These are phyloP conservation scores for Saxophila tyrrhenica DNA, from an alignment of 495 filamentous ascomycete species.

Conservation along the genomic window DNA sequence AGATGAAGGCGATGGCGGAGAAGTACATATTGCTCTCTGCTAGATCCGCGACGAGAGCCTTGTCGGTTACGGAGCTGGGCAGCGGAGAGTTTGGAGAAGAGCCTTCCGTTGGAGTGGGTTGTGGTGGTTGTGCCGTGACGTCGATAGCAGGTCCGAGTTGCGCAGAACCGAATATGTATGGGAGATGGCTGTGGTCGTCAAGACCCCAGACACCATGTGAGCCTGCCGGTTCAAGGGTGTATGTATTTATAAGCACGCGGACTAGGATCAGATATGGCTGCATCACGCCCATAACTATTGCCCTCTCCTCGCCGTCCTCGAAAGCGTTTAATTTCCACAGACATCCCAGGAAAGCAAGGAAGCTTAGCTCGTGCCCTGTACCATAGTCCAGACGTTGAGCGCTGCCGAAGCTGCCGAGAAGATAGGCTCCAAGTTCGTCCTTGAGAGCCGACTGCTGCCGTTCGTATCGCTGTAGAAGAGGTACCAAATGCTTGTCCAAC, in stretches of 20 bases:
- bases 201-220: slow-evolving; percentile 81
- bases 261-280: slow-evolving; percentile 83
- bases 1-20: slow-evolving; percentile 95
- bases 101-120: slow-evolving; percentile 48
- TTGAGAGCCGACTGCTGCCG: slow-evolving; percentile 3
- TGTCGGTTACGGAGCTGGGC: slow-evolving; percentile 70
- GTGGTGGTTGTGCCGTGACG: slow-evolving; percentile 7
- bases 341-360: slow-evolving; percentile 78
- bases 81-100: slow-evolving; percentile 53
- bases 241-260: slow-evolving; percentile 74
- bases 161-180: slow-evolving; percentile 90
- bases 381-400: slow-evolving; percentile 85
- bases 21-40: slow-evolving; percentile 81
- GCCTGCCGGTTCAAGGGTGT: slow-evolving; percentile 87
- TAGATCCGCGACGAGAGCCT: slow-evolving; percentile 52
- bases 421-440: slow-evolving; percentile 64
- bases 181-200: slow-evolving; percentile 94
- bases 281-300: slow-evolving; percentile 68
- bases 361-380: slow-evolving; percentile 90
- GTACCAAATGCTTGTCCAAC: slow-evolving; percentile 34
- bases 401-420: slow-evolving; percentile 81
- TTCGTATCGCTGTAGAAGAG: background rate
- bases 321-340: slow-evolving; percentile 88
- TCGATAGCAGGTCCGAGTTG: slow-evolving; percentile 68
- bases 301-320: slow-evolving; percentile 49